A percentile compares a stretch with the other conserved stretches of the same genome.
These are phyloP conservation scores for Saturnispora bothae DNA, from an alignment of 805 yeast species.

Conservation along the genomic window DNA sequence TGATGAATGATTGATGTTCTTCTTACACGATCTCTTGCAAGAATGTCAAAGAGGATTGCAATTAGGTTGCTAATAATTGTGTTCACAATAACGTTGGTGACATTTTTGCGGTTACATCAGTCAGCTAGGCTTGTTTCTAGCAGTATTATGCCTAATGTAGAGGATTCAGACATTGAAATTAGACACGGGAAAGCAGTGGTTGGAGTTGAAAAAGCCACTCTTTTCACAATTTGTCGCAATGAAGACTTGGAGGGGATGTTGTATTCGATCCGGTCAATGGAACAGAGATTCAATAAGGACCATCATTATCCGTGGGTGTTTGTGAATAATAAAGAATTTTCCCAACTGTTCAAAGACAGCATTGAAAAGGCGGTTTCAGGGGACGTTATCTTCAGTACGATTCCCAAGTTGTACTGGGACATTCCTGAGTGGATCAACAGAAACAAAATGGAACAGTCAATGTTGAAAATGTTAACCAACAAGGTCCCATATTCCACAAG, in stretches of 20 bases:
- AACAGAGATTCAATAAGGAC: constrained; percentile 29
- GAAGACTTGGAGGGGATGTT: constrained; percentile 28
- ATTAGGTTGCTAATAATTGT: too few relatives aligned
- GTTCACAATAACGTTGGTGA: too few relatives aligned
- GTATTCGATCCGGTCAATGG: constrained; percentile 28
- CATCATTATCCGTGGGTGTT: constrained; percentile 36
- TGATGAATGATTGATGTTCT: too few relatives aligned
- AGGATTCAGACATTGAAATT: constrained; percentile 6
- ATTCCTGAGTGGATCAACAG: constrained; percentile 35
- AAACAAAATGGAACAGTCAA: constrained; percentile 22
- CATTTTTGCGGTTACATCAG: too few relatives aligned
- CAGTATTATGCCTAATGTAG: too few relatives aligned
- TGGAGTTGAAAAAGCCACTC: constrained; percentile 40
- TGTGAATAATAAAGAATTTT: constrained; percentile 37
- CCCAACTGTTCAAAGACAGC: constrained; percentile 27
- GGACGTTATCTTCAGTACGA: constrained; percentile 29
- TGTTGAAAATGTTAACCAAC: constrained; percentile 20
- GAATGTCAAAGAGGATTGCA: too few relatives aligned
- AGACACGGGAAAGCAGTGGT: constrained; percentile 4
- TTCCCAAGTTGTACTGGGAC: constrained; percentile 38
- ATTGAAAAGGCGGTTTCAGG: constrained; percentile 31
- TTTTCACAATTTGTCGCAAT: constrained; percentile 38
- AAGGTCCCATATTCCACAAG: constrained; percentile 46
- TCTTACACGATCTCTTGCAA: too few relatives aligned
- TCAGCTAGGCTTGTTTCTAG: too few relatives aligned